Percentiles rank a stretch among this genome's conserved stretches.
phyloP scores from a whole-genome alignment of 78 protist genomes.

The Dictyostelium brefeldianum region DNA sequence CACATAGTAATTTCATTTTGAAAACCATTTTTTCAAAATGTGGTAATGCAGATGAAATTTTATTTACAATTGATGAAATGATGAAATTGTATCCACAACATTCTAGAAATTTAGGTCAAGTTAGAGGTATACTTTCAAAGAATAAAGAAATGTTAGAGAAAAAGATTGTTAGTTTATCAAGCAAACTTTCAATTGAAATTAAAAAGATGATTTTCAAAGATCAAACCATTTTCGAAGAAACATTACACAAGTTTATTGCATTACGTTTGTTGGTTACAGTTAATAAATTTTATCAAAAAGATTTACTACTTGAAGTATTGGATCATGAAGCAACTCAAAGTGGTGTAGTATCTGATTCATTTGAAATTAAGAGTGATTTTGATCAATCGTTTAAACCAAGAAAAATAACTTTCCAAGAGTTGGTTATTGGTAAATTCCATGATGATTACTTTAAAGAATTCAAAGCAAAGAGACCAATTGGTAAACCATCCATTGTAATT shows the following conservation, averaged over 20 bases:
- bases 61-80: neutral
- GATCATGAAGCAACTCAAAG: neutral
- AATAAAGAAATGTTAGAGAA: neutral
- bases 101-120: neutral
- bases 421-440: neutral
- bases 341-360: neutral
- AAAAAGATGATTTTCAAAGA: neutral
- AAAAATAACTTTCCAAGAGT: neutral
- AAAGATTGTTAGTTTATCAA: neutral
- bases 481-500: neutral
- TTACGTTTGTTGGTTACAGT: neutral
- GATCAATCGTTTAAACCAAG: neutral
- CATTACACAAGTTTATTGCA: neutral
- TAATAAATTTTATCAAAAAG: neutral
- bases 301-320: neutral
- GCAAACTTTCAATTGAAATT: neutral
- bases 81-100: neutral
- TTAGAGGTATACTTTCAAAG: neutral
- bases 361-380: neutral
- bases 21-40: neutral
- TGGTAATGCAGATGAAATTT: neutral
- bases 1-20: conserved; percentile 14
- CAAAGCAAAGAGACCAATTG: neutral
- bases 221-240: neutral
- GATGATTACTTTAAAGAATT: neutral